phyloP scores from a whole-genome alignment of 1,139 yeast species.

The Suhomyces coccinellae region DNA sequence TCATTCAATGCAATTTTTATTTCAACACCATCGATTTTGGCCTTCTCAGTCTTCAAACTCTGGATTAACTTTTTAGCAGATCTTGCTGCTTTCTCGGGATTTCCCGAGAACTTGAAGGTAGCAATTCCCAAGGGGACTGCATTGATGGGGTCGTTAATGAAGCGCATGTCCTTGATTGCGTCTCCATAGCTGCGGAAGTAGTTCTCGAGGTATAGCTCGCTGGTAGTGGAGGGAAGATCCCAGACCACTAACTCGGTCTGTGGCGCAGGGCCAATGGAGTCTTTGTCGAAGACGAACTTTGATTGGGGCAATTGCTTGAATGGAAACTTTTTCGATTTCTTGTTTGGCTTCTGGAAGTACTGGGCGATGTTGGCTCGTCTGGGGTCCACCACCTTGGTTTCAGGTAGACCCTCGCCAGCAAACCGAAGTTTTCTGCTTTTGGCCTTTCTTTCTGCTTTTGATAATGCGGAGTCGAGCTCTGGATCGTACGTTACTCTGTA shows the following conservation, averaged over 20 bases:
- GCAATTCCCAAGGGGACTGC: slow-evolving; percentile 83
- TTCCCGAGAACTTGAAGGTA: slow-evolving; percentile 62
- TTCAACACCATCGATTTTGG: slow-evolving; percentile 43
- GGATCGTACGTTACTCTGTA: slow-evolving; percentile 59
- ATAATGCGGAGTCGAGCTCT: slow-evolving; percentile 33
- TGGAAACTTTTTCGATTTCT: slow-evolving; percentile 44
- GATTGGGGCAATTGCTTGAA: slow-evolving; percentile 54
- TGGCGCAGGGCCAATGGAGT: slow-evolving; percentile 79
- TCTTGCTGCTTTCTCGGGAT: slow-evolving; percentile 52
- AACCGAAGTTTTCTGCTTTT: slow-evolving; percentile 38
- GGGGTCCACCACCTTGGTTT: slow-evolving; percentile 32
- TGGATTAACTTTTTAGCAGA: slow-evolving; percentile 37
- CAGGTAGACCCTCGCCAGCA: slow-evolving; percentile 32
- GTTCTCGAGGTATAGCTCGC: slow-evolving; percentile 49
- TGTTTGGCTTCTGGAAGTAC: slow-evolving; percentile 45
- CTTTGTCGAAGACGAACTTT: slow-evolving; percentile 58
- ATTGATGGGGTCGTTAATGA: slow-evolving; percentile 68
- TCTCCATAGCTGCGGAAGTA: slow-evolving; percentile 63
- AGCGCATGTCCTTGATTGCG: slow-evolving; percentile 50
- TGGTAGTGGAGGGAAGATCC: slow-evolving; percentile 55
- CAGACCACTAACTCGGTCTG: slow-evolving; percentile 68
- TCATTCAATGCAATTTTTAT: slow-evolving; percentile 43
- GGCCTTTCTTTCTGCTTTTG: slow-evolving; percentile 38
- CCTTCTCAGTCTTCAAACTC: slow-evolving; percentile 27
- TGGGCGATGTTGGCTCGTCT: slow-evolving; percentile 29